Evolutionary conservation across 2,329 filamentous ascomycete species (phyloP).

Genomic region (Claviceps pazoutovae): DNA sequence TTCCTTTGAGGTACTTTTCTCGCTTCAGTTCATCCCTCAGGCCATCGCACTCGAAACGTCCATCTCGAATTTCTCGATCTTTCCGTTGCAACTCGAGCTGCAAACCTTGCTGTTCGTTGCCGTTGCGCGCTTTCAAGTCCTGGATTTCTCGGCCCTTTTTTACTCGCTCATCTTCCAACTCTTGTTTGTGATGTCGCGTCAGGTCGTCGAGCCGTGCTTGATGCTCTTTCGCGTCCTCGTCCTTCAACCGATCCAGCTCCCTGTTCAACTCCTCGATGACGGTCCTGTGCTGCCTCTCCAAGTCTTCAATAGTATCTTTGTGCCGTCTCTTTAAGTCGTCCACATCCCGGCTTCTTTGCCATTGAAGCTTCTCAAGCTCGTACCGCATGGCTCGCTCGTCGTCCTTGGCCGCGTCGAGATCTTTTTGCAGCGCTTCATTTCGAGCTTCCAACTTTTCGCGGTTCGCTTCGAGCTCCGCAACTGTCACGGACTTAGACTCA

Average conservation of each 20-base stretch:
- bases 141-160: conserved; percentile 48
- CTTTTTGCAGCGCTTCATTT: conserved; percentile 42
- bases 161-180: conserved; percentile 51
- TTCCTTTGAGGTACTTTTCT: conserved; percentile 49
- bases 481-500: conserved; percentile 19
- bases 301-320: conserved; percentile 20
- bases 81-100: conserved; percentile 34
- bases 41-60: conserved; percentile 29
- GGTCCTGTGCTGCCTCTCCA: conserved; percentile 20
- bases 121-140: conserved; percentile 42
- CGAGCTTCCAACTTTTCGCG: conserved; percentile 31
- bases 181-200: conserved; percentile 45
- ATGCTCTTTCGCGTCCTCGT: conserved; percentile 41
- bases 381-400: conserved; percentile 21
- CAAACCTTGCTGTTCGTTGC: conserved; percentile 37
- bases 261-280: conserved; percentile 25
- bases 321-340: conserved; percentile 31
- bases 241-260: conserved; percentile 29
- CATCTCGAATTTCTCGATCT: conserved; percentile 38
- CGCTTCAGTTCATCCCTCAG: conserved; percentile 39
- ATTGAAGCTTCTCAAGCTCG: conserved; percentile 22
- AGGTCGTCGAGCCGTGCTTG: conserved; percentile 54
- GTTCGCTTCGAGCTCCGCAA: conserved; percentile 34
- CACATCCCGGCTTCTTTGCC: conserved; percentile 34
- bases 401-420: conserved; percentile 36